Percentiles rank a stretch among this genome's conserved stretches.
Conservation (phyloP, 805 yeast genomes). For the Ogataea corticis region DNA sequence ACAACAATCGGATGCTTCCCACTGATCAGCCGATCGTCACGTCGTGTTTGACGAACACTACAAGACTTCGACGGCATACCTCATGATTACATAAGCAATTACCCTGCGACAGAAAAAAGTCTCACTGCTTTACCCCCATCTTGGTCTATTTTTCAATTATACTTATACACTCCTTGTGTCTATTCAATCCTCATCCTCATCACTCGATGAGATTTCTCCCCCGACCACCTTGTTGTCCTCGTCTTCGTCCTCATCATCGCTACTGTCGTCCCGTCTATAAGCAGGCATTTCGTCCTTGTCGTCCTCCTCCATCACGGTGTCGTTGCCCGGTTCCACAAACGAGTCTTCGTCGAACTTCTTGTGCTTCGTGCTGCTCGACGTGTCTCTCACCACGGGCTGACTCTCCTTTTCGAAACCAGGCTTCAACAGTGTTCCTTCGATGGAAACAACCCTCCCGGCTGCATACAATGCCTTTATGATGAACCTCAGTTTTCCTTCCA, state of each 20-base stretch:
- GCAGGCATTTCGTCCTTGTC: slow-evolving; percentile 26
- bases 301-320: slow-evolving; percentile 15
- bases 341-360: slow-evolving; percentile 41
- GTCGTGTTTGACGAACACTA: too few species aligned
- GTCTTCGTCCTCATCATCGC: slow-evolving; percentile 26
- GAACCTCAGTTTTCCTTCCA: slow-evolving; percentile 83
- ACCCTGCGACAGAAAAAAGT: too few species aligned
- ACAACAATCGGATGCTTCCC: too few species aligned
- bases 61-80: too few species aligned
- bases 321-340: slow-evolving; percentile 11
- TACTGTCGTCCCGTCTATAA: slow-evolving; percentile 22
- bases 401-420: slow-evolving; percentile 58
- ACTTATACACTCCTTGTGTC: background rate
- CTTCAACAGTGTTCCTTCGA: slow-evolving; percentile 80
- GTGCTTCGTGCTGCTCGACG: slow-evolving; percentile 30
- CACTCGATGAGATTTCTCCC: slow-evolving; percentile 26
- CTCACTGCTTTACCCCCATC: too few species aligned
- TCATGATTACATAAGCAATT: too few species aligned
- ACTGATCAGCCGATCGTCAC: too few species aligned
- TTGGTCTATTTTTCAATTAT: background rate
- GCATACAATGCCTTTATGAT: slow-evolving; percentile 70
- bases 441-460: slow-evolving; percentile 78
- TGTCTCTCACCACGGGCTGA: slow-evolving; percentile 49
- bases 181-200: slow-evolving; percentile 12
- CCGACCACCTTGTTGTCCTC: slow-evolving; percentile 30